Percentiles rank a stretch among this genome's conserved stretches.
phyloP scores from a whole-genome alignment of 148 eudicot genomes.

The Dysphania ambrosioides region DNA sequence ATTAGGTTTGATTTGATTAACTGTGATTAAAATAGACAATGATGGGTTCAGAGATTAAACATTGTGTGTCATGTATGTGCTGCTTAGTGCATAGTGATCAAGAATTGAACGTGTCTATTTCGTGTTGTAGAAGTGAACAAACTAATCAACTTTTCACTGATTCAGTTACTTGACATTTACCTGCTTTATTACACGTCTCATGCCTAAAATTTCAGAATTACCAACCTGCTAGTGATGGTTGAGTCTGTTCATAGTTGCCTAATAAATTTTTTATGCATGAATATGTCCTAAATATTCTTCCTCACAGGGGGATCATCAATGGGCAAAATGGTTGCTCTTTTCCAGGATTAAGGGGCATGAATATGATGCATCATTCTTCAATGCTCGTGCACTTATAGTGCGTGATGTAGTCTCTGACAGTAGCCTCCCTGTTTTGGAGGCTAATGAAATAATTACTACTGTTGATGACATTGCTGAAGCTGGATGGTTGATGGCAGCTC shows the following conservation, averaged over 20 bases:
- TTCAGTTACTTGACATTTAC: not conserved
- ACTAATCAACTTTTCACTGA: not conserved
- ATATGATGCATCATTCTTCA: constrained; percentile 90
- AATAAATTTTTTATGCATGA: constrained; percentile 8
- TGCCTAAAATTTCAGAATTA: not conserved
- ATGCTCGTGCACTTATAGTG: constrained; percentile 76
- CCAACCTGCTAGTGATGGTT: not conserved
- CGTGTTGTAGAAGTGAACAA: not conserved
- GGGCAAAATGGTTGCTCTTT: constrained; percentile 92
- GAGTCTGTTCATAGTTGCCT: not conserved
- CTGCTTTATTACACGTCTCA: not conserved
- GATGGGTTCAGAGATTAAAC: not conserved
- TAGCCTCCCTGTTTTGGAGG: constrained; percentile 48
- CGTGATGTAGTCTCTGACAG: constrained; percentile 45
- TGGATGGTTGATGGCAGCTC: constrained; percentile 88
- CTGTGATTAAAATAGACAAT: not conserved
- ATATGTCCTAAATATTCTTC: constrained; percentile 17
- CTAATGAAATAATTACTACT: constrained; percentile 62
- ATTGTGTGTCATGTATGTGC: not conserved
- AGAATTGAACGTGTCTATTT: not conserved
- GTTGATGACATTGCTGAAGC: constrained; percentile 98
- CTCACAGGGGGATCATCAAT: constrained; percentile 76
- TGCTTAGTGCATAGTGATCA: too few species aligned
- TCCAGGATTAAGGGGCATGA: constrained; percentile 82
- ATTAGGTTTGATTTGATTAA: not conserved